Evolutionary conservation across 2,329 filamentous ascomycete species (phyloP), one percentile per base, ranked within the genome.

Genomic region (Fusarium xylarioides): DNA sequence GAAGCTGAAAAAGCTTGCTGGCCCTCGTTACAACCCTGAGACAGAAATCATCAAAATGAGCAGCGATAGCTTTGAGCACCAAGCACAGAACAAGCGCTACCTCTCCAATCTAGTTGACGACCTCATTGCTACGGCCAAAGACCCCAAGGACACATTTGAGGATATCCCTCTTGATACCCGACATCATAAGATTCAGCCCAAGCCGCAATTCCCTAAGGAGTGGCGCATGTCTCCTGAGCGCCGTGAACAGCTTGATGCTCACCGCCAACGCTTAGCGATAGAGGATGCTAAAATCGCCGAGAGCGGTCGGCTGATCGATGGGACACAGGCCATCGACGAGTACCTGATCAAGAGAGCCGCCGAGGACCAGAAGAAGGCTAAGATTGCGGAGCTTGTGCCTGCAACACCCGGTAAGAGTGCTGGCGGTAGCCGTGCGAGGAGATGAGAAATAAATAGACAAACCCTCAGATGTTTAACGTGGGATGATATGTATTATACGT

Each of bases 1-100:
- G 79, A 99, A 98, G 82, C 87, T 99, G 70, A 92, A 92, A 82
- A 98, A 98, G 85, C 88, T 99, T 49, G 91, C 89, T 26, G 97
- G 96, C 3, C 82, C 91, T 21, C 92, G 96, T 74, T 98, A 95
- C 87, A 96, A 98, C 85, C 95, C 95, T 1, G 88, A 91, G 76
- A 94, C 87, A 61, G 90, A 95, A 76, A 85, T 94, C 66, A 86
- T 98, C 77, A 95, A 93, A 83, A 97, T 99, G 88, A 95, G 93
- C 80, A 93, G 93, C 84, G 96, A 98, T 82, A 91, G 91, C 80
- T 97, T 93, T 81, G 91, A 94, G 80, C 93, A 95, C 62, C 92
- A 94, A 80, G 94, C 95, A 23, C 95, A 98, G 85, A 99, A 99
- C 86, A 99, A 98, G 87, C 91, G 94, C n/a, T 96, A 96, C 81